Evolutionary conservation across 371 early-diverging fungal genomes (phyloP).

Genomic region (Mucor plumbeus): DNA sequence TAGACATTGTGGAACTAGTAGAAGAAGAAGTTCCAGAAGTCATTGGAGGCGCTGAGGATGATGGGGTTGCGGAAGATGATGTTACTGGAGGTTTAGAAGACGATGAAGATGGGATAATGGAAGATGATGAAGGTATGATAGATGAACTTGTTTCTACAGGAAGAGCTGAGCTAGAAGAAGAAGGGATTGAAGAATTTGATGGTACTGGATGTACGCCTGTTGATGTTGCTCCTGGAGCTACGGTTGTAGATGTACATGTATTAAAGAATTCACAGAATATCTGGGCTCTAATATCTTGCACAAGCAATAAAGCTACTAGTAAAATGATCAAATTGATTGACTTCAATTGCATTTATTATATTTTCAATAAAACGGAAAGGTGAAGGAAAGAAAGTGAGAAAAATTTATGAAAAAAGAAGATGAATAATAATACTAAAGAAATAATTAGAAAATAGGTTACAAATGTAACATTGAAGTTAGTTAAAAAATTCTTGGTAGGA

Average conservation of each 20-base stretch:
- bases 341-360: neutral
- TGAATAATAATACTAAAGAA: constrained; percentile 2
- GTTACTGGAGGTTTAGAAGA: constrained; percentile 9
- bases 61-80: neutral
- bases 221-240: neutral
- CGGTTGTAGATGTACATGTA: constrained; percentile 5
- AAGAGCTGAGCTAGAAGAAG: neutral
- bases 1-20: neutral
- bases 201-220: neutral
- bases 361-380: neutral
- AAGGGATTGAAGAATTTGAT: neutral
- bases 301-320: neutral
- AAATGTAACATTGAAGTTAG: constrained; percentile 12
- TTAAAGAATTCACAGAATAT: neutral
- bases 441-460: neutral
- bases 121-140: neutral
- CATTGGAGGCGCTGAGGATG: neutral
- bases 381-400: neutral
- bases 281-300: constrained; percentile 10
- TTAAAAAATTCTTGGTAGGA: neutral
- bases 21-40: constrained; percentile 1
- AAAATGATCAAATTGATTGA: constrained; percentile 5
- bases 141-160: neutral
- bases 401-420: neutral
- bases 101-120: neutral